Conservation (phyloP, 2,329 filamentous ascomycete species). For the Aspergillus transmontanensis region DNA sequence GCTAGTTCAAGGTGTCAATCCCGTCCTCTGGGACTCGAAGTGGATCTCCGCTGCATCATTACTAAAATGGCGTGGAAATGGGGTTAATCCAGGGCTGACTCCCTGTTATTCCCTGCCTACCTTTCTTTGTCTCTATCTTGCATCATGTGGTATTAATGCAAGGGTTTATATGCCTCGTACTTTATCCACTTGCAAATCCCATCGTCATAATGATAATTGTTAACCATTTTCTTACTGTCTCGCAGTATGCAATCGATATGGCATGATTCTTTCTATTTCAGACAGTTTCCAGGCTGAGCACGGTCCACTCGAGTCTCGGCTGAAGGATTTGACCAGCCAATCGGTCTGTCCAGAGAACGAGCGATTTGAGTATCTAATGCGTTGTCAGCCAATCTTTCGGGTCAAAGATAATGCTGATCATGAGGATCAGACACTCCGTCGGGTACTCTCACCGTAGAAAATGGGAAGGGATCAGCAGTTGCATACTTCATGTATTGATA, state of each 20-base stretch:
- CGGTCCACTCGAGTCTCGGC: slow-evolving; percentile 3
- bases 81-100: not conserved
- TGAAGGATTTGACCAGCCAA: not conserved
- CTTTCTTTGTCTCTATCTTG: not conserved
- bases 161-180: not conserved
- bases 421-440: not conserved
- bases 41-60: not conserved
- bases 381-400: not conserved
- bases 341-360: not conserved
- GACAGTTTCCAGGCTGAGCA: not conserved
- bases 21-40: not conserved
- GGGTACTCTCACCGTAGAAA: not conserved
- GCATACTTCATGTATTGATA: not conserved
- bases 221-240: not conserved
- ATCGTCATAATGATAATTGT: not conserved
- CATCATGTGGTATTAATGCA: not conserved
- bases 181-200: not conserved
- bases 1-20: not conserved
- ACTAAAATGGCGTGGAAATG: not conserved
- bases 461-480: not conserved
- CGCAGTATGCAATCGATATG: not conserved
- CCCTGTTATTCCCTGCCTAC: not conserved
- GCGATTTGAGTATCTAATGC: not conserved
- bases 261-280: not conserved
- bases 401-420: not conserved